Evolutionary conservation across 371 early-diverging fungal genomes (phyloP).

Genomic region (Dipsacomyces acuminosporus): DNA sequence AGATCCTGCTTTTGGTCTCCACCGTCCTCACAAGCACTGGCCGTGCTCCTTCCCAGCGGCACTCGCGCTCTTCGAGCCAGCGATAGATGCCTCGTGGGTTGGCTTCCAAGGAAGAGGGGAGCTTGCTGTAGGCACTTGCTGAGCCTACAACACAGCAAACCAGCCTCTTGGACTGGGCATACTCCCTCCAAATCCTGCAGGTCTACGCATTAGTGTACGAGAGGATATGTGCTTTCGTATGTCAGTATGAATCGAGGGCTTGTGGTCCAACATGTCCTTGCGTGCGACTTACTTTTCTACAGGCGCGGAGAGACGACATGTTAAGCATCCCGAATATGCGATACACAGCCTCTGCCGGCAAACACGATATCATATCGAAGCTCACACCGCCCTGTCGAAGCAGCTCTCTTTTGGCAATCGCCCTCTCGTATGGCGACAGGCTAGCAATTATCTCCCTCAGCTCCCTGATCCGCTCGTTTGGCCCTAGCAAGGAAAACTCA

Average conservation of each 20-base stretch:
- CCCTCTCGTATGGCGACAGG: conserved; percentile 11
- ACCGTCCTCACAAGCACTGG: conserved; percentile 1
- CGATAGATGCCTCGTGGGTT: neutral
- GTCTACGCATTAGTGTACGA: neutral
- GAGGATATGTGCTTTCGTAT: too few relatives aligned
- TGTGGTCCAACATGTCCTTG: too few relatives aligned
- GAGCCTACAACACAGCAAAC: conserved; percentile 1
- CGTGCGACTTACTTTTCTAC: too few relatives aligned
- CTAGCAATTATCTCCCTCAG: neutral
- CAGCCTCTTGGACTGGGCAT: conserved; percentile 4
- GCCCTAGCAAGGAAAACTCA: conserved; percentile 1
- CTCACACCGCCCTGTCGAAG: neutral
- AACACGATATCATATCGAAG: conserved; percentile 8
- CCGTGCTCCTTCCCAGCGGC: conserved; percentile 7
- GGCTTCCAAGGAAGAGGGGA: neutral
- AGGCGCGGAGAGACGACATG: too few relatives aligned
- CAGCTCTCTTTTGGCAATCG: conserved; percentile 6
- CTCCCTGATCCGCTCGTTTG: conserved; percentile 2
- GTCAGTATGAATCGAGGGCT: too few relatives aligned
- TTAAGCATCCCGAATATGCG: too few relatives aligned
- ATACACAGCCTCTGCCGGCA: too few relatives aligned
- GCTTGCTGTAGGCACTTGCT: neutral
- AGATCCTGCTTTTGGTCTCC: conserved; percentile 1
- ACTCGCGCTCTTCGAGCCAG: conserved; percentile 17
- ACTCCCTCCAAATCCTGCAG: conserved; percentile 9